Evolutionary conservation across 192 early-diverging fungal genomes (phyloP), one percentile per base, ranked within the genome.

Genomic region (Coemansia sp.): DNA sequence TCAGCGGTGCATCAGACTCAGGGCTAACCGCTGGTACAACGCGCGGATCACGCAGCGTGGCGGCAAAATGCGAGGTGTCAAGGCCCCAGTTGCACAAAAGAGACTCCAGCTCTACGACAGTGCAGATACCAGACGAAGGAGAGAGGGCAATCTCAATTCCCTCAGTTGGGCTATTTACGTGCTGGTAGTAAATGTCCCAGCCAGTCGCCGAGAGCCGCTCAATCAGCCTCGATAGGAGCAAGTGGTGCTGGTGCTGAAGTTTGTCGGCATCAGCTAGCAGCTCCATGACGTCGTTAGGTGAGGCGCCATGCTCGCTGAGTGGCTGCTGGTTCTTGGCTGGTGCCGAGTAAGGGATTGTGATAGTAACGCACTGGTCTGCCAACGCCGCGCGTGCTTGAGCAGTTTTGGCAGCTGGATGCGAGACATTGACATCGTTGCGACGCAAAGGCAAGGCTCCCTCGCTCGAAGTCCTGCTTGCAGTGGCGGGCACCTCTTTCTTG

Each of bases 11-110:
- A 53, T 53, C 50, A 12, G 50, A 18, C 50, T 15, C 13, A 53
- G 50, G 12, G 50, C n/a, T 10, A 16, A 38, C 12, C 16, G 20
- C 27, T 30, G 32, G 29, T 9, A 64, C 58, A 12, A 41, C 44
- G 3, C 39, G 59, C 3, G 77, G 78, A 47, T 63, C 61, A 7
- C 67, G 40, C 38, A 81, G 24, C 5, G 60, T 65, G 2, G 70
- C 78, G 2, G 70, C 73, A 62, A 81, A 66, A 7, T 67, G 52
- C 15, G 66, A 62, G 24, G 43, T 49, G 58, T 81, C 78, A 41
- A 81, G 56, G 13, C 78, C 78, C 78, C 78, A 81, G 59, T 62
- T 63, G 30, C 58, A 67, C 50, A 81, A 18, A 20, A 81, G 62
- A 4, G 67, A 43, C 32, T 81, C 73, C 7, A 71, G 60, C 0